phyloP scores from a whole-genome alignment of 495 filamentous ascomycete genomes.

The Penicillium alfredii region DNA sequence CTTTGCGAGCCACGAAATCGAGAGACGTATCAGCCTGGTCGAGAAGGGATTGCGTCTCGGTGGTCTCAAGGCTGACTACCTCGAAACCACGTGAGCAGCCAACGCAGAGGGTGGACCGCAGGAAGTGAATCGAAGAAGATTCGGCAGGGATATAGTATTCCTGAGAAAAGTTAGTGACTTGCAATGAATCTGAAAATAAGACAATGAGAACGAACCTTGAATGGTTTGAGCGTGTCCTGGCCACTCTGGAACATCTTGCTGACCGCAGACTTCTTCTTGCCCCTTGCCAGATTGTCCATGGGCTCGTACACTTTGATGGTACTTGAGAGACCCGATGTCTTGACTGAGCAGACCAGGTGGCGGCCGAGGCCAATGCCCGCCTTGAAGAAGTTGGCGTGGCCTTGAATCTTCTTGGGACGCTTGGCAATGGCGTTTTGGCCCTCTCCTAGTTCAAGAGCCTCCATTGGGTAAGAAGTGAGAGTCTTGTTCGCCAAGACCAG shows the following conservation, averaged over 20 bases:
- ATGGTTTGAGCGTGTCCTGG: slow-evolving; percentile 89
- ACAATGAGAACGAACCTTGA: slow-evolving; percentile 58
- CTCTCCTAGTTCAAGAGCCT: slow-evolving; percentile 79
- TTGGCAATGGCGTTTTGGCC: slow-evolving; percentile 64
- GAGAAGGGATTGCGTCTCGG: slow-evolving; percentile 92
- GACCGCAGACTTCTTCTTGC: slow-evolving; percentile 86
- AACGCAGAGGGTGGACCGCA: slow-evolving; percentile 93
- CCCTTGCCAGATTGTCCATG: slow-evolving; percentile 80
- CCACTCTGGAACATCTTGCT: slow-evolving; percentile 91
- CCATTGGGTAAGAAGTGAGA: slow-evolving; percentile 76
- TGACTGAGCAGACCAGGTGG: slow-evolving; percentile 92
- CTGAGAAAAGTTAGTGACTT: slow-evolving; percentile 26
- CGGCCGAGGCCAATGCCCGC: slow-evolving; percentile 90
- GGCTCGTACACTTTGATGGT: slow-evolving; percentile 98
- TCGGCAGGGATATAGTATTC: slow-evolving; percentile 99
- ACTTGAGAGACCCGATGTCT: slow-evolving; percentile 79
- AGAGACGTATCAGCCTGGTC: slow-evolving; percentile 98
- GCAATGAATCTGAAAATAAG: slow-evolving; percentile 2
- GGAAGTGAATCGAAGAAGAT: slow-evolving; percentile 92
- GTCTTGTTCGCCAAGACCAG: slow-evolving; percentile 92
- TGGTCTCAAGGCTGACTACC: slow-evolving; percentile 91
- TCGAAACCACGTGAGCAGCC: slow-evolving; percentile 95
- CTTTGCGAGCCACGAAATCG: slow-evolving; percentile 89
- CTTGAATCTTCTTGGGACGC: slow-evolving; percentile 93
- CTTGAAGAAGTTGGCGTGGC: slow-evolving; percentile 97